Evolutionary conservation across 2,329 filamentous ascomycete species (phyloP).

Genomic region (Exophiala spinifera): DNA sequence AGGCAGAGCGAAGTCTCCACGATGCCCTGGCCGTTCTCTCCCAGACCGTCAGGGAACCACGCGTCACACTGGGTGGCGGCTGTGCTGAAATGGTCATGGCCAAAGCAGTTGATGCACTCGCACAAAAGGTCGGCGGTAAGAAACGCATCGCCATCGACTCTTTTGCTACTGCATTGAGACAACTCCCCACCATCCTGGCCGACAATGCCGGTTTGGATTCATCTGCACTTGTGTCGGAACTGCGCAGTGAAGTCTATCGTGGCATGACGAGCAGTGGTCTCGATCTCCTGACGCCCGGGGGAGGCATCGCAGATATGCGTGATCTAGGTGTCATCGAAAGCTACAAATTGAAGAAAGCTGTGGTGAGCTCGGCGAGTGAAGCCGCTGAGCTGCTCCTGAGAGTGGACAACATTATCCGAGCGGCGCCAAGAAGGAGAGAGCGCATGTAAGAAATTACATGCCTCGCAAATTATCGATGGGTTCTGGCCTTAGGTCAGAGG

Average conservation of each 20-base stretch:
- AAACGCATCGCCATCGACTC: slow-evolving; percentile 89
- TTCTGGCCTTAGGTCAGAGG: no score
- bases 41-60: slow-evolving; percentile 91
- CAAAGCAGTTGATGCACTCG: slow-evolving; percentile 90
- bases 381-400: slow-evolving; percentile 91
- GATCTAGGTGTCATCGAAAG: slow-evolving; percentile 94
- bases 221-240: slow-evolving; percentile 83
- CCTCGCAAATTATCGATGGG: no score
- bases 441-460: slow-evolving; percentile 55
- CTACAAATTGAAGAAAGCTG: slow-evolving; percentile 98
- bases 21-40: slow-evolving; percentile 94
- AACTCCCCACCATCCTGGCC: slow-evolving; percentile 92
- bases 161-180: slow-evolving; percentile 83
- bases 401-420: slow-evolving; percentile 96
- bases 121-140: slow-evolving; percentile 93
- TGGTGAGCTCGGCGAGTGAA: slow-evolving; percentile 93
- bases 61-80: slow-evolving; percentile 89
- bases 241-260: slow-evolving; percentile 92
- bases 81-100: slow-evolving; percentile 99
- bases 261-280: slow-evolving; percentile 89
- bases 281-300: slow-evolving; percentile 83
- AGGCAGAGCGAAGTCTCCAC: slow-evolving; percentile 92
- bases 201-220: slow-evolving; percentile 97
- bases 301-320: slow-evolving; percentile 92
- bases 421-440: slow-evolving; percentile 79